Conservation (phyloP, 208 protist species). For the Trypanosoma vivax region DNA sequence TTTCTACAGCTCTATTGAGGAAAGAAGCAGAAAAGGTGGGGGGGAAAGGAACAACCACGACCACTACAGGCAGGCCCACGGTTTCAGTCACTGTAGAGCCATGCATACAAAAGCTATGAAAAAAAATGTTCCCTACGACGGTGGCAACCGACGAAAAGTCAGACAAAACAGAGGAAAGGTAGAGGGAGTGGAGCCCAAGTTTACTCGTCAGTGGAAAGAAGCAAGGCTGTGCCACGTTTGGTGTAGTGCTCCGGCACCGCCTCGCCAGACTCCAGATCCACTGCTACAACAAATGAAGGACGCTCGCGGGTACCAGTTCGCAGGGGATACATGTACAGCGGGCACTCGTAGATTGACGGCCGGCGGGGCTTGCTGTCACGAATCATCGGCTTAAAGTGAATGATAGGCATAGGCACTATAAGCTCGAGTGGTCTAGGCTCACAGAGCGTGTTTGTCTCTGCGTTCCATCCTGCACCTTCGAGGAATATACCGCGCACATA, state of each 20-base stretch:
- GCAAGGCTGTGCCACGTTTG: conserved; percentile 96
- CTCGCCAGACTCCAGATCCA: conserved; percentile 92
- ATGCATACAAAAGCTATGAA: too few species aligned
- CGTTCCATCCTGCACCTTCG: conserved; percentile 96
- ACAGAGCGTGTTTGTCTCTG: conserved; percentile 77
- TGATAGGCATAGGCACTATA: conserved; percentile 95
- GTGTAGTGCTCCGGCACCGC: conserved; percentile 93
- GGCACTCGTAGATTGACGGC: conserved; percentile 91
- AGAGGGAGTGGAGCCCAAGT: neutral
- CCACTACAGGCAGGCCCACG: too few species aligned
- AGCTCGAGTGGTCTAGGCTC: conserved; percentile 97
- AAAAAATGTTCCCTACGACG: too few species aligned
- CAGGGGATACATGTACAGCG: conserved; percentile 97
- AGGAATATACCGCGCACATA: conserved; percentile 96
- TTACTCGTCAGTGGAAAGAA: conserved; percentile 93
- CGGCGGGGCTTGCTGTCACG: conserved; percentile 69
- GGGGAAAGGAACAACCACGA: too few species aligned
- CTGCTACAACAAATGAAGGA: conserved; percentile 93
- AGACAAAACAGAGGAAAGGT: conserved; percentile 1
- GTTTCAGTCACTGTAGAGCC: too few species aligned
- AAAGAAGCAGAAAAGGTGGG: too few species aligned
- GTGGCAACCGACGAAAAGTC: too few species aligned
- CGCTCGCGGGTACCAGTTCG: conserved; percentile 94
- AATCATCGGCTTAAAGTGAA: conserved; percentile 97
- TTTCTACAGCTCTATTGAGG: too few species aligned